Conservation (phyloP, 2,329 filamentous ascomycete genomes). For the Arthroderma sp. region DNA sequence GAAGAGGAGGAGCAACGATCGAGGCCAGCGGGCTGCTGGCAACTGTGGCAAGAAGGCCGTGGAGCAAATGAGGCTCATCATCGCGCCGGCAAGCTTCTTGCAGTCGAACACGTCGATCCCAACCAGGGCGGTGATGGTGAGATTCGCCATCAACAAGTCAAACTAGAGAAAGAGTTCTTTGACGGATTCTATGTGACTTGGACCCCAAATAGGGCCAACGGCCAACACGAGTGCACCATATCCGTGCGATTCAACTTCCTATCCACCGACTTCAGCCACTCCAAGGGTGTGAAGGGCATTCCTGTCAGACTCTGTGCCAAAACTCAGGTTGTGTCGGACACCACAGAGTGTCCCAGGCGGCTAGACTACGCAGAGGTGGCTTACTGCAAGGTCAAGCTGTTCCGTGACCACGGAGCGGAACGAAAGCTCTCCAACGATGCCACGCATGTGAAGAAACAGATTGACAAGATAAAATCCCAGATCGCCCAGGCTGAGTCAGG, state of each 20-base stretch:
- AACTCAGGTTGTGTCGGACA: constrained; percentile 47
- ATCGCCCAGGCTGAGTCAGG: constrained; percentile 58
- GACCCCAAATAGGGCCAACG: constrained; percentile 57
- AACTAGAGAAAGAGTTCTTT: constrained; percentile 68
- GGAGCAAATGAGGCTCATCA: constrained; percentile 95
- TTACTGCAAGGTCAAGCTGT: constrained; percentile 94
- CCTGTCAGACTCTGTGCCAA: constrained; percentile 88
- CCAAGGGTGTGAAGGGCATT: constrained; percentile 96
- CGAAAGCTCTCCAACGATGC: constrained; percentile 90
- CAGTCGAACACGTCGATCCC: constrained; percentile 76
- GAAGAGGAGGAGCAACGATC: constrained; percentile 88
- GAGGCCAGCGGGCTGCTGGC: constrained; percentile 74
- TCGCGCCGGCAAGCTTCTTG: constrained; percentile 74
- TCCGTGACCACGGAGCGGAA: constrained; percentile 90
- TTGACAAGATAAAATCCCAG: constrained; percentile 91
- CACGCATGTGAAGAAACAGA: constrained; percentile 88
- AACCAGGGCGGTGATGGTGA: constrained; percentile 44
- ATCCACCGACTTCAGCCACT: constrained; percentile 97
- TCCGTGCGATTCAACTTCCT: constrained; percentile 96
- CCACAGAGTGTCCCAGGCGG: constrained; percentile 7
- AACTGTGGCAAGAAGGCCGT: constrained; percentile 88
- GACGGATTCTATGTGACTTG: constrained; percentile 89
- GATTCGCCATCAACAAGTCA: constrained; percentile 54
- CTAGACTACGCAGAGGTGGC: constrained; percentile 42
- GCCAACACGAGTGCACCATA: constrained; percentile 64